Evolutionary conservation across 495 filamentous ascomycete genomes (phyloP), one percentile per base, ranked within the genome.

Genomic region (Bacidia rubella): DNA sequence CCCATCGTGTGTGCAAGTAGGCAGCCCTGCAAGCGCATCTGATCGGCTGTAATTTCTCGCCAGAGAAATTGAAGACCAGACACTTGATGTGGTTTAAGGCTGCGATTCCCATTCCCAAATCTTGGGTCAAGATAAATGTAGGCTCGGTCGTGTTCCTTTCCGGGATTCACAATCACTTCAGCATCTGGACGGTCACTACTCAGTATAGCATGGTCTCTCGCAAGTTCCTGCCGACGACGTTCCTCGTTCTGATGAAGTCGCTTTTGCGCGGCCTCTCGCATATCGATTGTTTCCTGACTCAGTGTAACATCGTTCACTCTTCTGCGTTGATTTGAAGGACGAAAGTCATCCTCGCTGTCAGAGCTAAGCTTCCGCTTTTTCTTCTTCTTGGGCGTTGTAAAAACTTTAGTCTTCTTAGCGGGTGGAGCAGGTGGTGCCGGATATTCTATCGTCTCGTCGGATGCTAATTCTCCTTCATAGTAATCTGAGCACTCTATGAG

Each of bases 1-100:
- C 90, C 90, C 90, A 95, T 95, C 1, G 86, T 87, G 62, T 95
- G 90, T 1, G 90, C 87, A 25, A 97, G 74, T 2, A 96, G 70
- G 59, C 87, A 93, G 4, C 90, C 90, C 62, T 85, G 79, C 22
- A 68, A 69, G 21, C 68, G 66, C 10, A 73, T 59, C 2, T 61
- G 63, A 26, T 72, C 70, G 15, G 73, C 72, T 5, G 87, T 80
- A 22, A 95, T 63, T 53, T 93, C 83, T 54, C 85, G 78, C 88
- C 90, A 97, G 75, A 97, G 75, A 66, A 95, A 95, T 20, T 83
- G 81, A 46, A 95, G 77, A 2, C 90, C 90, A 1, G 74, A 62
- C 47, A 82, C 60, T 52, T 86, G 82, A 61, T 86, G 80, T 7
- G 66, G 60, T 54, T 81, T 80, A 1, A 58, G 43, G 12, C 22